Percentiles rank a stretch among this genome's conserved stretches.
These are phyloP conservation scores for Leccinum incarnatum DNA, from an alignment of 768 basidiomycete species.

Conservation along the genomic window DNA sequence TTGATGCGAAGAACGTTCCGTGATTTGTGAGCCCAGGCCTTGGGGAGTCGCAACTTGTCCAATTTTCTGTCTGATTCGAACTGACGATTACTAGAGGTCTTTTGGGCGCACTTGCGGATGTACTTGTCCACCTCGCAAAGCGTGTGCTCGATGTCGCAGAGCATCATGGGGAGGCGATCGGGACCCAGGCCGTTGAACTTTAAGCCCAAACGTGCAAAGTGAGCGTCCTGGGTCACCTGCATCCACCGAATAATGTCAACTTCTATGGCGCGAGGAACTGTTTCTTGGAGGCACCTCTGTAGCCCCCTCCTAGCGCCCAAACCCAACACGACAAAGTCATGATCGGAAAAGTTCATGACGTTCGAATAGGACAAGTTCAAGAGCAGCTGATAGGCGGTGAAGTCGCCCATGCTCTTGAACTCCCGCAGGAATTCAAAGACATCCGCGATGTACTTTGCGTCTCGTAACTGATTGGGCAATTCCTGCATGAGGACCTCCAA, in stretches of 20 bases:
- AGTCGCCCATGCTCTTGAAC: constrained; percentile 73
- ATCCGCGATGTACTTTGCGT: constrained; percentile 57
- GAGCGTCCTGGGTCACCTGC: constrained; percentile 52
- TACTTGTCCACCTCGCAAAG: constrained; percentile 83
- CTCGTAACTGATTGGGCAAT: constrained; percentile 46
- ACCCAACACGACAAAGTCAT: constrained; percentile 70
- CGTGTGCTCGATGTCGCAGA: constrained; percentile 76
- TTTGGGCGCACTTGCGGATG: constrained; percentile 40
- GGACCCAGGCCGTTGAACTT: constrained; percentile 52
- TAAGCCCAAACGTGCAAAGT: constrained; percentile 60
- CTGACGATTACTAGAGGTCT: constrained; percentile 31
- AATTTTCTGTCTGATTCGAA: constrained; percentile 36
- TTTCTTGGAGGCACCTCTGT: constrained; percentile 60
- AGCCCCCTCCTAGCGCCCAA: constrained; percentile 66
- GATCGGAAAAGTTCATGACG: constrained; percentile 57
- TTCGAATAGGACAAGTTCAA: constrained; percentile 57
- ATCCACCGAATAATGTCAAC: constrained; percentile 65
- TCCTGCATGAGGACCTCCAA: constrained; percentile 60
- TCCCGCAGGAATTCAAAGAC: constrained; percentile 56
- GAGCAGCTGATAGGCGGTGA: constrained; percentile 68
- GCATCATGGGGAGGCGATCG: constrained; percentile 47
- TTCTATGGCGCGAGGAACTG: constrained; percentile 43
- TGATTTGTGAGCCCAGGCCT: constrained; percentile 53
- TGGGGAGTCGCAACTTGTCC: constrained; percentile 38
- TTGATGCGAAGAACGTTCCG: constrained; percentile 43